Conservation (phyloP, 2,329 filamentous ascomycete genomes). For the Cladorrhinum sp. region DNA sequence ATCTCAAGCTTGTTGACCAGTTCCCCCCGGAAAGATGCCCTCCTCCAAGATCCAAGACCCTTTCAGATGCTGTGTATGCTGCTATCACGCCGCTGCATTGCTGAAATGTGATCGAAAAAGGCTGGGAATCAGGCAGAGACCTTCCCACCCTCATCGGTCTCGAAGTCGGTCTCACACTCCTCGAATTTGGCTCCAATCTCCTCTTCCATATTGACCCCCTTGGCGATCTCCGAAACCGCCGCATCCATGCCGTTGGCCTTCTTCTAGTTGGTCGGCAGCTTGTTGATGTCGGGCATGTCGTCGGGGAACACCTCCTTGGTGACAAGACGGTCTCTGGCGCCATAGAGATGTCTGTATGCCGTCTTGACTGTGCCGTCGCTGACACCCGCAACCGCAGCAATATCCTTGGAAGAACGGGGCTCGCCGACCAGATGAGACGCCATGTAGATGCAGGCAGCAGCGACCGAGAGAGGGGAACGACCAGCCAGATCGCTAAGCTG, state of each 20-base stretch:
- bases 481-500: constrained; percentile 80
- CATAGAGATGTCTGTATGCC: constrained; percentile 85
- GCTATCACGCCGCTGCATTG: not conserved
- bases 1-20: not conserved
- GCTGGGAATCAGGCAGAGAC: not conserved
- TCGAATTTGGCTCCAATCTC: not conserved
- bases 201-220: not conserved
- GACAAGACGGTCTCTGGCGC: constrained; percentile 69
- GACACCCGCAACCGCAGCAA: constrained; percentile 79
- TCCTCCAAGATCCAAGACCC: not conserved
- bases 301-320: constrained; percentile 71
- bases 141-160: no score
- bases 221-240: not conserved
- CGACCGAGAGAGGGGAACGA: constrained; percentile 88
- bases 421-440: constrained; percentile 83
- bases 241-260: not conserved
- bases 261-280: constrained; percentile 59
- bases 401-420: constrained; percentile 77
- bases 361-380: constrained; percentile 97
- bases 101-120: not conserved
- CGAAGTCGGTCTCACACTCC: no score
- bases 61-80: not conserved
- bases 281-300: constrained; percentile 67
- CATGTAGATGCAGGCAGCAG: constrained; percentile 96
- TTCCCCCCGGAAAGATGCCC: not conserved